Evolutionary conservation across 345 rosid species (phyloP).

Genomic region (Eutrema japonicum): DNA sequence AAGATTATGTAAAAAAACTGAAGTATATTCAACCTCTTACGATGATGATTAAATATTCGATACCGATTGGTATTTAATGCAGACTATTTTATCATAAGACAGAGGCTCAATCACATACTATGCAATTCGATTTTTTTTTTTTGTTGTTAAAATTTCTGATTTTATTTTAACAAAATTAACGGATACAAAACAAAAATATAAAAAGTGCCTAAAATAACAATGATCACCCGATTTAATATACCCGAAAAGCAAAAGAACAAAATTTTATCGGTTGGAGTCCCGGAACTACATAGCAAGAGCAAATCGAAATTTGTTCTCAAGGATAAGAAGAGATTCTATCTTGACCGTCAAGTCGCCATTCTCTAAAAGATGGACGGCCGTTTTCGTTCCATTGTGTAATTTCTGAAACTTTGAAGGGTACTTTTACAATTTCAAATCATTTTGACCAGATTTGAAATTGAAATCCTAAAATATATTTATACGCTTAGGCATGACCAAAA

Average conservation of each 20-base stretch:
- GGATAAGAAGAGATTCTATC: background rate
- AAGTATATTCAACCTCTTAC: background rate
- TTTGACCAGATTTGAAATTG: conserved; percentile 31
- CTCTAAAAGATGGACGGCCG: background rate
- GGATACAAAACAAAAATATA: too few relatives aligned
- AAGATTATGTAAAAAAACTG: background rate
- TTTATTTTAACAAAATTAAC: too few relatives aligned
- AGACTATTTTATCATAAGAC: background rate
- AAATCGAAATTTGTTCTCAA: background rate
- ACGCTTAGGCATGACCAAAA: background rate
- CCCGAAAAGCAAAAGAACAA: too few relatives aligned
- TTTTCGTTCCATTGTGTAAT: background rate
- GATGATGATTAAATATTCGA: background rate
- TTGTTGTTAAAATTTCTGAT: too few relatives aligned
- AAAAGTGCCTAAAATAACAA: too few relatives aligned
- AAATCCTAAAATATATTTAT: background rate
- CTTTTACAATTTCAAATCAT: conserved; percentile 2
- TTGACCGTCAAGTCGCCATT: background rate
- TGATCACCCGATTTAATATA: too few relatives aligned
- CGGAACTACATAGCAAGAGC: too few relatives aligned
- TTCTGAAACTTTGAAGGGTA: background rate
- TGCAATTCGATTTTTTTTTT: too few relatives aligned
- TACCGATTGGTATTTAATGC: background rate
- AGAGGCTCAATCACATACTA: conserved; percentile 5
- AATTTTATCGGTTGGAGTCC: too few relatives aligned